Evolutionary conservation across 2,329 filamentous ascomycete species (phyloP).

Genomic region (Colletotrichum shisoi): DNA sequence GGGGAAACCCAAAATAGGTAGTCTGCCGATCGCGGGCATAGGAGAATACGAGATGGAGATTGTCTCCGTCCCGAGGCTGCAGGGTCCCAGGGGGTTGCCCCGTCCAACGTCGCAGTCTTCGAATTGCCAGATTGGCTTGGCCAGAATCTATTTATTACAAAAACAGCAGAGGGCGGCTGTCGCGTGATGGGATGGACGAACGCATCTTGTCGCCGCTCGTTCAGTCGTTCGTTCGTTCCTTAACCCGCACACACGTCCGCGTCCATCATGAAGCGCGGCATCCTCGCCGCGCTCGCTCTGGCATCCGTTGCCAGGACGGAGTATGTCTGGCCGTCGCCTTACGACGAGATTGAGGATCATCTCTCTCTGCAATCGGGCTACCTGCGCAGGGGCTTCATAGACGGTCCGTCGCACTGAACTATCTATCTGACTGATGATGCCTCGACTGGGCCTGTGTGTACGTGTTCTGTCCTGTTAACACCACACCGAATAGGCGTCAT

Average conservation of each 20-base stretch:
- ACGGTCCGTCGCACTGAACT: slow-evolving; percentile 16
- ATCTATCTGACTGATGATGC: too few relatives aligned
- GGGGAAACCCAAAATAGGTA: slow-evolving; percentile 9
- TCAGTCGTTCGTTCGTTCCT: too few relatives aligned
- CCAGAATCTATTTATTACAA: not conserved
- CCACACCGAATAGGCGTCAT: slow-evolving; percentile 33
- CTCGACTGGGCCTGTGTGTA: too few relatives aligned
- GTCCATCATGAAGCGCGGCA: slow-evolving; percentile 29
- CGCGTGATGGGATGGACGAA: not conserved
- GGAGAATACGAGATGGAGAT: slow-evolving; percentile 32
- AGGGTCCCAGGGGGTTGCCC: slow-evolving; percentile 24
- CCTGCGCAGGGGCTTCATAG: slow-evolving; percentile 32
- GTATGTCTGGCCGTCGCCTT: slow-evolving; percentile 35
- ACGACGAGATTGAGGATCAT: slow-evolving; percentile 39
- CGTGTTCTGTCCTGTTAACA: not conserved
- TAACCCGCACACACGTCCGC: not conserved
- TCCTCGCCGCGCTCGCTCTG: slow-evolving; percentile 20
- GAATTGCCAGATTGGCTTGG: not conserved
- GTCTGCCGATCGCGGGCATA: not conserved
- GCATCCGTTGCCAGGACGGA: slow-evolving; percentile 21
- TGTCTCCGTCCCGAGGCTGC: slow-evolving; percentile 11
- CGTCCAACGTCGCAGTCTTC: slow-evolving; percentile 27
- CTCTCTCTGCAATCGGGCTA: slow-evolving; percentile 37
- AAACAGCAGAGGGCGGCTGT: not conserved
- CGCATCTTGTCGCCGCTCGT: slow-evolving; percentile 19